phyloP scores from a whole-genome alignment of 768 basidiomycete genomes.

The Ramaria sp. region DNA sequence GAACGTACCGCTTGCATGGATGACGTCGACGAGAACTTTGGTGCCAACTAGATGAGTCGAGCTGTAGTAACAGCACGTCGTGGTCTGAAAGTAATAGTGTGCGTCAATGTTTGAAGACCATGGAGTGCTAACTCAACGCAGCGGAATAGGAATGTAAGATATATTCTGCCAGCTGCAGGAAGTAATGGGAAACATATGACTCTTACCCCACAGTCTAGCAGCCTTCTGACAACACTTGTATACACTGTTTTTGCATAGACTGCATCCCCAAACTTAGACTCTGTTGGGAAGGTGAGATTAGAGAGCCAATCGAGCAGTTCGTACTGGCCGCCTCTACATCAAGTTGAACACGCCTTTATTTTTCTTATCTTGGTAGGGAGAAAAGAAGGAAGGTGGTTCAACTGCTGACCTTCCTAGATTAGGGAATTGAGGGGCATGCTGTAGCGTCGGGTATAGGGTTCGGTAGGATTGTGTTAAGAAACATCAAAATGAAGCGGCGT shows the following conservation, averaged over 20 bases:
- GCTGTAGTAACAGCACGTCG: conserved; percentile 89
- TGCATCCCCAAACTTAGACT: conserved; percentile 60
- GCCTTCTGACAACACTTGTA: conserved; percentile 54
- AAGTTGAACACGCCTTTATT: neutral
- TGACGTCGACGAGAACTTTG: conserved; percentile 69
- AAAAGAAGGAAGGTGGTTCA: neutral
- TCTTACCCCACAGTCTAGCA: conserved; percentile 68
- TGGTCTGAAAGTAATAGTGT: conserved; percentile 47
- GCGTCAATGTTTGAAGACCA: no score
- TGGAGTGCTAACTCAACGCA: no score
- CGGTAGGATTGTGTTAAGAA: no score
- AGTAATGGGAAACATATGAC: neutral
- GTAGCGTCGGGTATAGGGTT: conserved; percentile 7
- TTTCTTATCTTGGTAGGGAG: no score
- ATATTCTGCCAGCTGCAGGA: neutral
- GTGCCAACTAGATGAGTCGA: conserved; percentile 74
- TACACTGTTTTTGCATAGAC: conserved; percentile 65
- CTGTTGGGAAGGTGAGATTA: conserved; percentile 80
- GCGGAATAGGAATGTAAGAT: no score
- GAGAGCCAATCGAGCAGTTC: conserved; percentile 86
- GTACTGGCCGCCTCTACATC: conserved; percentile 63
- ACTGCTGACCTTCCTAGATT: conserved; percentile 50
- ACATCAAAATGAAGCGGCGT: neutral
- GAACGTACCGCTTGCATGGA: conserved; percentile 45
- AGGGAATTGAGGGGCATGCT: conserved; percentile 78